Evolutionary conservation across 805 yeast genomes (phyloP).

Genomic region (Komagataella mondaviorum): DNA sequence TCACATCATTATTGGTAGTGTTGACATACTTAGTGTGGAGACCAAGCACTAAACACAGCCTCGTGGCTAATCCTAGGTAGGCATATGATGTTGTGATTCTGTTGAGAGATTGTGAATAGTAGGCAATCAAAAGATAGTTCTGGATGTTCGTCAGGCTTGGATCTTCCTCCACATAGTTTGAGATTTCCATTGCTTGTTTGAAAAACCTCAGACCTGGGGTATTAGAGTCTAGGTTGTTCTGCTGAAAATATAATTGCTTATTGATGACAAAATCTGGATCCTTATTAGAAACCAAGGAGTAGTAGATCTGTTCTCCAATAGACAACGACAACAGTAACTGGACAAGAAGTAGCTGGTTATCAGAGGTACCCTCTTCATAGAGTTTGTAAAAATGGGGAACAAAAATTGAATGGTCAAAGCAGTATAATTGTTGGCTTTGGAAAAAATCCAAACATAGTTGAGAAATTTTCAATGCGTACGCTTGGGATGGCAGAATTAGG

Average conservation of each 20-base stretch:
- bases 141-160: slow-evolving; percentile 19
- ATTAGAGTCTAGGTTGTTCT: slow-evolving; percentile 6
- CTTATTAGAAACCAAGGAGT: slow-evolving; percentile 10
- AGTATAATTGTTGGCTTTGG: slow-evolving; percentile 10
- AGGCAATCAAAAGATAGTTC: slow-evolving; percentile 19
- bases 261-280: background rate
- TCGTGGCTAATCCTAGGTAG: slow-evolving; percentile 20
- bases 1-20: slow-evolving; percentile 3
- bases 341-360: slow-evolving; percentile 6
- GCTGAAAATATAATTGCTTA: background rate
- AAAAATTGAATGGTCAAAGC: slow-evolving; percentile 11
- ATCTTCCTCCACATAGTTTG: slow-evolving; percentile 15
- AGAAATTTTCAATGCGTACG: slow-evolving; percentile 8
- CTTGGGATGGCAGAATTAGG: slow-evolving; percentile 9
- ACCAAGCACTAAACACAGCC: slow-evolving; percentile 18
- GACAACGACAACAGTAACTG: slow-evolving; percentile 7
- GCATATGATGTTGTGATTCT: slow-evolving; percentile 20
- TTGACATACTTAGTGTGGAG: slow-evolving; percentile 13
- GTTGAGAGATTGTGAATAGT: slow-evolving; percentile 21
- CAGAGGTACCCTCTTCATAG: slow-evolving; percentile 9
- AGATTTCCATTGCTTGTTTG: slow-evolving; percentile 12
- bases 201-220: slow-evolving; percentile 18
- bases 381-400: slow-evolving; percentile 7
- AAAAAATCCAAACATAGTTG: slow-evolving; percentile 8
- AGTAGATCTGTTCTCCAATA: slow-evolving; percentile 9